These are phyloP conservation scores for Melanomma pulvis-pyrius DNA, from an alignment of 495 filamentous ascomycete species.

Conservation along the genomic window DNA sequence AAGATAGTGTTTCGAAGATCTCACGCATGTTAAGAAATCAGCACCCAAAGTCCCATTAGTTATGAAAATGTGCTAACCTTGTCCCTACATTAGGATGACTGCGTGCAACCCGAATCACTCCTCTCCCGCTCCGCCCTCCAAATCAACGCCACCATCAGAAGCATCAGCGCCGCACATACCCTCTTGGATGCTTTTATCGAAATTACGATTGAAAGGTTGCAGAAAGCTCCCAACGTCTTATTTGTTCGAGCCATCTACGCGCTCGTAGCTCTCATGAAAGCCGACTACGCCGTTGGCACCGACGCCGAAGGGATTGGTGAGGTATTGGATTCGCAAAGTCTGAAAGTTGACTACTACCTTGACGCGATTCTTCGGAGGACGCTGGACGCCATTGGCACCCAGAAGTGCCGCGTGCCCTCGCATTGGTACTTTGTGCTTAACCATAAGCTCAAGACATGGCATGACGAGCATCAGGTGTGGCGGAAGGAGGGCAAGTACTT, in stretches of 20 bases:
- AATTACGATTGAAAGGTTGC: slow-evolving; percentile 49
- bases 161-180: slow-evolving; percentile 55
- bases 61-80: too few relatives aligned
- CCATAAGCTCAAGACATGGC: slow-evolving; percentile 30
- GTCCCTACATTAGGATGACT: too few relatives aligned
- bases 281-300: slow-evolving; percentile 53
- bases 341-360: slow-evolving; percentile 55
- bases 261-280: slow-evolving; percentile 54
- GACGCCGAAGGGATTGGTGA: slow-evolving; percentile 48
- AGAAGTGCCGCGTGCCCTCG: slow-evolving; percentile 26
- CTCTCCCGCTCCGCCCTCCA: slow-evolving; percentile 49
- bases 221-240: slow-evolving; percentile 51
- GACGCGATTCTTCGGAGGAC: slow-evolving; percentile 45
- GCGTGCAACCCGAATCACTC: slow-evolving; percentile 36
- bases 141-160: slow-evolving; percentile 54
- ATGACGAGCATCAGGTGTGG: slow-evolving; percentile 24
- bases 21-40: too few relatives aligned
- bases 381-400: slow-evolving; percentile 26
- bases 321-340: slow-evolving; percentile 47
- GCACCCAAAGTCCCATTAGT: too few relatives aligned
- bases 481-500: slow-evolving; percentile 18
- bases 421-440: slow-evolving; percentile 28
- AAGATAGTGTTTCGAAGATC: too few relatives aligned
- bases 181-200: slow-evolving; percentile 52
- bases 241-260: slow-evolving; percentile 53